Evolutionary conservation across 495 filamentous ascomycete genomes (phyloP), one percentile per base, ranked within the genome.

Genomic region (Neurospora hispaniola): DNA sequence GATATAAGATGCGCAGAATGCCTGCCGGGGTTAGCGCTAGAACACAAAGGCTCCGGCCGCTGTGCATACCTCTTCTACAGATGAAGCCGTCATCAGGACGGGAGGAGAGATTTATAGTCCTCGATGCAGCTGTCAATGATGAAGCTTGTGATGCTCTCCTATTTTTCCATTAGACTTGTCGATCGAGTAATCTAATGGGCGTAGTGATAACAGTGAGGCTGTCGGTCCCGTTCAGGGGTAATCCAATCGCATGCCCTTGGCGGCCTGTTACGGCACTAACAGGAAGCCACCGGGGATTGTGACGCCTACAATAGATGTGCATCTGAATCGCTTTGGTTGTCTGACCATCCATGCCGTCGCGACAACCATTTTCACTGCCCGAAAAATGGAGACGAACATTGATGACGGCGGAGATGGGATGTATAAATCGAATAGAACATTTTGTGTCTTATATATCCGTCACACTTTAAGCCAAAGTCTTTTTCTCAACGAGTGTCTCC

Each of bases 391-490:
- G 7, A 44, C 4, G 7, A 3, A 9, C 18, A 0, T 44, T 4
- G 3, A n/a, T 9, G 1, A 2, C 9, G 8, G 0, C 27, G 27
- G 16, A 3, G 43, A 0, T n/a, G 18, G 3, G 8, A 9, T 8
- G 0, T 6, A n/a, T n/a, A 18, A 4, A 18, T 44, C 43, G 4
- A 44, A n/a, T 4, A 2, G 18, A 2, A 31, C 27, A 31, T 31
- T 2, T 5, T 5, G 5, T 46, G 8, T 0, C 2, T 4, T n/a
- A n/a, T 46, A 46, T n/a, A 46, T n/a, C 0, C 12, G 0, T 10
- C 2, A 46, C 0, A n/a, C 0, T 2, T 46, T 46, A 10, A 10
- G 1, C 8, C 18, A 1, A 46, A 46, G 18, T 46, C 9, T 0
- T n/a, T 20, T 46, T 10, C n/a, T 46, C 8, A 46, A 10, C 18